Evolutionary conservation across 306 rosid species (phyloP).

Genomic region (Trichosanthes truncata): DNA sequence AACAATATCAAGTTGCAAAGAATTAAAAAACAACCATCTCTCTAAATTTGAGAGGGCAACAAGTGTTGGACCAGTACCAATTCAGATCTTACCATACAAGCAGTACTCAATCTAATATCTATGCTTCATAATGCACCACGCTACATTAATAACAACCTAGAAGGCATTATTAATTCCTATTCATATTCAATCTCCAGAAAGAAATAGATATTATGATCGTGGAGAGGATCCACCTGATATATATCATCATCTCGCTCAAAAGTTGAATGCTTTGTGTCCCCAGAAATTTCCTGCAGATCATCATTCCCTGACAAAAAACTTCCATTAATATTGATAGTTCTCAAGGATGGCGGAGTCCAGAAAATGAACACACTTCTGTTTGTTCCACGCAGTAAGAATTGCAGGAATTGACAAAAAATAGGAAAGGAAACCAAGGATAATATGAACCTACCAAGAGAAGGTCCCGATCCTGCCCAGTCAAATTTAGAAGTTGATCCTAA

Average conservation of each 20-base stretch:
- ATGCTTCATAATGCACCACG: neutral
- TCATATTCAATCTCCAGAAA: neutral
- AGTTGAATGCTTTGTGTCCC: conserved; percentile 22
- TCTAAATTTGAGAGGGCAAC: neutral
- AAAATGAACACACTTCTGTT: neutral
- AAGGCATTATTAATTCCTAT: neutral
- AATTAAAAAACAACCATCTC: neutral
- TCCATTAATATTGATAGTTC: conserved; percentile 7
- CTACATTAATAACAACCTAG: neutral
- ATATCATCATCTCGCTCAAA: conserved; percentile 22
- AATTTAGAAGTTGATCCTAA: conserved; percentile 27
- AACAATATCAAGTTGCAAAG: neutral
- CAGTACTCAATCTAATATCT: neutral
- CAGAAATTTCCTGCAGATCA: conserved; percentile 17
- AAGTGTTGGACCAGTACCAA: neutral
- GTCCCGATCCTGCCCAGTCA: conserved; percentile 11
- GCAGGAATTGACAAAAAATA: neutral
- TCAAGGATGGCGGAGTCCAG: neutral
- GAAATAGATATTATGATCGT: neutral
- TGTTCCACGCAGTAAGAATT: neutral
- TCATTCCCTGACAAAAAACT: conserved; percentile 25
- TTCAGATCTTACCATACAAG: neutral
- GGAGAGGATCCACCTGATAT: conserved; percentile 22
- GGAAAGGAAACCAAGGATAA: conserved; percentile 7
- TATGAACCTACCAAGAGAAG: conserved; percentile 34